Conservation (phyloP, 331 rosid species). For the Telfairia occidentalis region DNA sequence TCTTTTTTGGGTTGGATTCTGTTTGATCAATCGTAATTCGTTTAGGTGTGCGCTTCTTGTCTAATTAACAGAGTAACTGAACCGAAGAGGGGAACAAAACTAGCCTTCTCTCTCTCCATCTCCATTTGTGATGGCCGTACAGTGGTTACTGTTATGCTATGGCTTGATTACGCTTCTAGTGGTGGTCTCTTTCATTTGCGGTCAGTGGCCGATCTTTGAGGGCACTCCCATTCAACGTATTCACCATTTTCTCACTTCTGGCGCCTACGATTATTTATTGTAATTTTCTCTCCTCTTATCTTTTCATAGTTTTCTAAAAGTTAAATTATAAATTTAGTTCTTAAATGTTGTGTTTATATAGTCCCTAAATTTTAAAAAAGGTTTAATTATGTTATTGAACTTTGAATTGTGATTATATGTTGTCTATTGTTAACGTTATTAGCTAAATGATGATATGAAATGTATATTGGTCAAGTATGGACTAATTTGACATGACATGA, state of each 20-base stretch:
- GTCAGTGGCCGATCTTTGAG: constrained; percentile 92
- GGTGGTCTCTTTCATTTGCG: constrained; percentile 72
- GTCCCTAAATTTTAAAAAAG: neutral
- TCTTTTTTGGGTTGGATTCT: neutral
- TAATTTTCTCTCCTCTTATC: constrained; percentile 17
- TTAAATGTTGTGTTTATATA: neutral
- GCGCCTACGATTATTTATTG: constrained; percentile 78
- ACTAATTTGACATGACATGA: neutral
- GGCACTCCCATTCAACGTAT: constrained; percentile 77
- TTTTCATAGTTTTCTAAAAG: neutral
- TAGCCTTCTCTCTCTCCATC: neutral
- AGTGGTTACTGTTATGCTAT: constrained; percentile 65
- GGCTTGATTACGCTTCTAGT: constrained; percentile 49
- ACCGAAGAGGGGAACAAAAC: neutral
- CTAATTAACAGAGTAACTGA: neutral
- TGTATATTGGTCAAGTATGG: neutral
- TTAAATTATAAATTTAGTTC: neutral
- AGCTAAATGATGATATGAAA: neutral
- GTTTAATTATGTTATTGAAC: neutral
- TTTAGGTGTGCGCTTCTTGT: neutral
- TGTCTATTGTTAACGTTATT: neutral
- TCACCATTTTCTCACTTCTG: constrained; percentile 58
- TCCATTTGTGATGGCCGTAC: constrained; percentile 38
- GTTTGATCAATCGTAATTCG: neutral
- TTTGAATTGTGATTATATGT: neutral